Evolutionary conservation across 129 eudicot species (phyloP).

Genomic region (Pulicaria dysenterica): DNA sequence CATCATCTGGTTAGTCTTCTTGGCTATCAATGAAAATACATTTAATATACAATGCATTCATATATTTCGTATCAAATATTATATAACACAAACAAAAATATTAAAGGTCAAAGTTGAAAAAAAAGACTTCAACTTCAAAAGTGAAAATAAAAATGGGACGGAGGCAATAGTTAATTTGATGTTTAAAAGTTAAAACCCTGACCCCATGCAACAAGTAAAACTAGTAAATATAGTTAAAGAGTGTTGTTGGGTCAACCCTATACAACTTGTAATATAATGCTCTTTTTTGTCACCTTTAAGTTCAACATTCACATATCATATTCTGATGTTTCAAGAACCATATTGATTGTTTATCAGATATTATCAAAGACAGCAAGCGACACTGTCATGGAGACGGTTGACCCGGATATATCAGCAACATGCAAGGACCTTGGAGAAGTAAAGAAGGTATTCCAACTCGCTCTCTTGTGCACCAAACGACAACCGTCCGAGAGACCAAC

Average conservation of each 20-base stretch:
- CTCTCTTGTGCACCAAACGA: constrained; percentile 84
- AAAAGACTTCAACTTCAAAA: too few species aligned
- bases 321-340: background rate
- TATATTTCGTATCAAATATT: too few species aligned
- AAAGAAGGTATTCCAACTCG: constrained; percentile 88
- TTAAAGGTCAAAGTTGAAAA: too few species aligned
- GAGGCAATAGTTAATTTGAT: too few species aligned
- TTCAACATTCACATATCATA: background rate
- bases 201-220: background rate
- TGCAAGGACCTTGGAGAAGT: constrained; percentile 80
- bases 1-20: constrained; percentile 80
- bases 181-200: background rate
- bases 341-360: constrained; percentile 43
- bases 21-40: too few species aligned
- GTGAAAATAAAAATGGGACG: too few species aligned
- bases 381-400: constrained; percentile 91
- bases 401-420: constrained; percentile 67
- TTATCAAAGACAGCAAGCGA: constrained; percentile 80
- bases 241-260: too few species aligned
- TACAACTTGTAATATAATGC: too few species aligned
- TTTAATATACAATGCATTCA: too few species aligned
- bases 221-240: background rate
- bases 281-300: too few species aligned
- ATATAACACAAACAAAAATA: too few species aligned
- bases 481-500: constrained; percentile 92